These are phyloP conservation scores for Herpotrichia juniperi DNA, from an alignment of 2,329 filamentous ascomycete species.

Conservation along the genomic window DNA sequence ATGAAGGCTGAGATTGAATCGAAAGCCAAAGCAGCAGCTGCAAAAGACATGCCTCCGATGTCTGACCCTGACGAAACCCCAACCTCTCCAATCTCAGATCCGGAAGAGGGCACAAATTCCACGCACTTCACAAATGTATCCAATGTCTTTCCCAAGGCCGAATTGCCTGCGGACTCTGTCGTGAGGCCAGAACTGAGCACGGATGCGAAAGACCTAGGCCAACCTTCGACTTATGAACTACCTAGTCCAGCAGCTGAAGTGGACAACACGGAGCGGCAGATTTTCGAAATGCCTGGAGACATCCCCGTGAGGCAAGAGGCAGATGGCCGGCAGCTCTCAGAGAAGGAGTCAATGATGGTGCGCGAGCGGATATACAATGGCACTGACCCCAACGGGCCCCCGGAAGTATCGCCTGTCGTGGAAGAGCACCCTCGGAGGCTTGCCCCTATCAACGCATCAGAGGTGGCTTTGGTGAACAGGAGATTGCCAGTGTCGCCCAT, in stretches of 20 bases:
- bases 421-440: conserved; percentile 29
- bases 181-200: conserved; percentile 20
- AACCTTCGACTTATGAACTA: conserved; percentile 15
- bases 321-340: conserved; percentile 52
- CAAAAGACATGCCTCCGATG: conserved; percentile 23
- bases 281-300: conserved; percentile 61
- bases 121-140: too few species aligned
- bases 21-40: conserved; percentile 23
- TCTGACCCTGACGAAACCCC: conserved; percentile 29
- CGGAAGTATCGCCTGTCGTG: conserved; percentile 21
- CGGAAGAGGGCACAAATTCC: conserved; percentile 21
- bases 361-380: conserved; percentile 55
- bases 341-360: conserved; percentile 55
- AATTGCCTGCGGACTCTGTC: conserved; percentile 45
- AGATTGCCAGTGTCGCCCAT: conserved; percentile 34
- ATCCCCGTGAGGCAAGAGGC: conserved; percentile 60
- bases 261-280: conserved; percentile 42
- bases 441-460: conserved; percentile 29
- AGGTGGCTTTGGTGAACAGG: conserved; percentile 36
- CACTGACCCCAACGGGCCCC: conserved; percentile 37
- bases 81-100: conserved; percentile 27
- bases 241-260: conserved; percentile 35
- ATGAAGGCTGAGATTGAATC: conserved; percentile 33
- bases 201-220: conserved; percentile 23
- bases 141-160: conserved; percentile 54